A percentile compares a stretch with the other conserved stretches of the same genome.
phyloP scores from a whole-genome alignment of 441 rosid genomes.

The Kokia cookei region DNA sequence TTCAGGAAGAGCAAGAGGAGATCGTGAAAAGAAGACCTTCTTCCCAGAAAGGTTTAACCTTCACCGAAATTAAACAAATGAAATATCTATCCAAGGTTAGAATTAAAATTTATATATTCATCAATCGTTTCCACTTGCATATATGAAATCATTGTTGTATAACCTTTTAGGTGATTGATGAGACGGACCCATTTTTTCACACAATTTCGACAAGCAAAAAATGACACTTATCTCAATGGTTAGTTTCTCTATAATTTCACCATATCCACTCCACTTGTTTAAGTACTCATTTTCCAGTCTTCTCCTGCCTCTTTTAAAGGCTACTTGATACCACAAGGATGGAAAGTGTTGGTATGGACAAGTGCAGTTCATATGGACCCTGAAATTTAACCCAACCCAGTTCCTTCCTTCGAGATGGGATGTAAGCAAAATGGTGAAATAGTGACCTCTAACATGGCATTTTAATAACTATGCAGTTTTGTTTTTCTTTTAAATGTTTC shows the following conservation, averaged over 20 bases:
- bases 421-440: background rate
- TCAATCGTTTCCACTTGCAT: background rate
- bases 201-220: background rate
- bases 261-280: no score
- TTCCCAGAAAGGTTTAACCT: conserved; percentile 20
- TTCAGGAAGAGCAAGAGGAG: conserved; percentile 30
- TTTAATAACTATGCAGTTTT: no score
- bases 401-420: conserved; percentile 34
- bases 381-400: conserved; percentile 6
- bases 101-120: background rate
- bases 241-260: background rate
- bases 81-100: conserved; percentile 25
- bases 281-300: no score
- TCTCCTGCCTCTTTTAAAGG: background rate
- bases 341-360: conserved; percentile 28
- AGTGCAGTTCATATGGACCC: conserved; percentile 16
- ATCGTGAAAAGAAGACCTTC: conserved; percentile 11
- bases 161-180: conserved; percentile 23
- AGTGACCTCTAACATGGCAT: no score
- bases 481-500: no score
- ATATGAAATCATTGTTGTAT: background rate
- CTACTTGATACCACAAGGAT: conserved; percentile 25
- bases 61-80: conserved; percentile 24
- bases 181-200: conserved; percentile 16
- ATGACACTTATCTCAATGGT: background rate